Base-by-base conservation (phyloP, 768 basidiomycete species). In the Trametes maxima region DNA sequence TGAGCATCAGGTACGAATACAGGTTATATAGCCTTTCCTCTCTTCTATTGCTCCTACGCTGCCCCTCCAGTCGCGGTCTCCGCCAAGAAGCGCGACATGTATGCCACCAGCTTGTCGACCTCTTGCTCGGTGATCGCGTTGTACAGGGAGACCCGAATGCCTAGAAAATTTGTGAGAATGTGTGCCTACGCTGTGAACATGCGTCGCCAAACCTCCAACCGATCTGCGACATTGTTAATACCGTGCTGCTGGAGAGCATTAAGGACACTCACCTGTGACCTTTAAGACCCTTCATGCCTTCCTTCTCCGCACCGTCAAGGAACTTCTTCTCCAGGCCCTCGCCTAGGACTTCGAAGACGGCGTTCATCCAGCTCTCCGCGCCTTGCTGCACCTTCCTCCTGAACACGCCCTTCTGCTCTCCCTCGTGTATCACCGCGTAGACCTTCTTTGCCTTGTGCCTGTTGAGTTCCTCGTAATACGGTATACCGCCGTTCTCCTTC, bases 291-390 rank as follows among this genome's bases (percentile, higher is more conserved):
- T 86, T 88, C 83, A 98, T 87, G 0, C 91, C 92, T 59, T 74
- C 78, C 66, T 78, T 79, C 69, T 94, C 89, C 0, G 95, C 95
- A 11, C 90, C 93, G 19, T 82, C 79, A 65, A 98, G 72, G 73
- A 98, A 98, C 67, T 77, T 75, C 68, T 84, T 83, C 73, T 97
- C 80, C 19, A 79, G 81, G 1, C 82, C 89, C n/a, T 91, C 87
- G 0, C 87, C 90, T 13, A 85, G 65, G 13, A 95, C 78, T 54
- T 85, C 83, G 74, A 98, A 98, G 0, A 93, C 91, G 16, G 93
- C 81, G 72, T 99, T 99, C 96, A 98, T 98, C 86, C 91, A 90
- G 74, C 95, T 98, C 61, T 89, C 83, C 49, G 87, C 85, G 5
- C 85, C 89, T 59, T 82, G 80, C 69, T 84, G 79, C 19, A 96